A percentile compares a stretch with the other conserved stretches of the same genome.
These are phyloP conservation scores for Juncus inflexus DNA, from an alignment of 176 grass and related monocot genomes.

Conservation along the genomic window DNA sequence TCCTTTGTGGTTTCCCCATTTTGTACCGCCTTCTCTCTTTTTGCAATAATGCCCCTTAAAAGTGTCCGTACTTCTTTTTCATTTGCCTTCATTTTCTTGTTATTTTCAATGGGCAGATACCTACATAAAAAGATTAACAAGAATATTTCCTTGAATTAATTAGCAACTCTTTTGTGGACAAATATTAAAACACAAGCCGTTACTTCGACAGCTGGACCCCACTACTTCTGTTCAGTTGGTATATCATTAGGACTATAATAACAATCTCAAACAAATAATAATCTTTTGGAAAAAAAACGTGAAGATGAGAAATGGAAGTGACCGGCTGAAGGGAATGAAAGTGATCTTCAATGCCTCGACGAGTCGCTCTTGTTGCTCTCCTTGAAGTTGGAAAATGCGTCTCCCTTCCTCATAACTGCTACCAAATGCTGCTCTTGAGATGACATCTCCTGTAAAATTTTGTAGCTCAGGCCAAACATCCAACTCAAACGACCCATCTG, in stretches of 20 bases:
- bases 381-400: slow-evolving; percentile 39
- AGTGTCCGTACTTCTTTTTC: too few species aligned
- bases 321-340: slow-evolving; percentile 39
- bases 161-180: too few species aligned
- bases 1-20: slow-evolving; percentile 20
- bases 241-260: background rate
- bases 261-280: background rate
- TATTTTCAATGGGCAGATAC: slow-evolving; percentile 35
- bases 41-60: slow-evolving; percentile 48
- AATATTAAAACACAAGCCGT: too few species aligned
- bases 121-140: slow-evolving; percentile 4
- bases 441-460: too few species aligned
- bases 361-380: slow-evolving; percentile 38
- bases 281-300: background rate
- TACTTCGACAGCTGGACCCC: background rate
- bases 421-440: too few species aligned
- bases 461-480: too few species aligned
- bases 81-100: too few species aligned
- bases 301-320: slow-evolving; percentile 24
- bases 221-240: background rate
- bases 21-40: slow-evolving; percentile 38
- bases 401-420: too few species aligned
- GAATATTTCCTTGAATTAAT: background rate
- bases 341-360: slow-evolving; percentile 27
- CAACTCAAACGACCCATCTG: slow-evolving; percentile 1